Conservation (phyloP, 305 asterid species). For the Solanum hybrid region DNA sequence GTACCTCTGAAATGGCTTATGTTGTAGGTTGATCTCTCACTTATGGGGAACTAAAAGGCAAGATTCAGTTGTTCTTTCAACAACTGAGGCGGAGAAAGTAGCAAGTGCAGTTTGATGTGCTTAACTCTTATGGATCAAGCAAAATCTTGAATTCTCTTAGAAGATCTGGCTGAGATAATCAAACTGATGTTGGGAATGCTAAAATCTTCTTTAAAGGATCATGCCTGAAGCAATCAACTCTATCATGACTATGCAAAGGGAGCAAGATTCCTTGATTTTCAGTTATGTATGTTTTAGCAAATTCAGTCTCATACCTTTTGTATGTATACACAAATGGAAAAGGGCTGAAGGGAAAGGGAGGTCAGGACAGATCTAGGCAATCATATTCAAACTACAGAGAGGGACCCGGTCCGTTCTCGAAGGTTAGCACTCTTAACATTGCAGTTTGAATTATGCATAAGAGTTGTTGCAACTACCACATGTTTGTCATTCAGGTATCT, state of each 20-base stretch:
- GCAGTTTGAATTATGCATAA: background rate
- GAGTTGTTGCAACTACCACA: background rate
- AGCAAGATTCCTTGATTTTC: background rate
- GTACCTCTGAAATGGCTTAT: background rate
- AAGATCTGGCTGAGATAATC: background rate
- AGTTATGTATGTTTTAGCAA: background rate
- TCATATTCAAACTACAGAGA: background rate
- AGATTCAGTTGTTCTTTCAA: no score
- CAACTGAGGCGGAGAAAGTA: background rate
- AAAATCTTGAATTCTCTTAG: background rate
- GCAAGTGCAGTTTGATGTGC: background rate
- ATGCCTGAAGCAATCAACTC: background rate
- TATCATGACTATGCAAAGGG: background rate
- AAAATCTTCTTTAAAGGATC: background rate
- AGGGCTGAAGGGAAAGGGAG: background rate
- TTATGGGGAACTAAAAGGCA: background rate
- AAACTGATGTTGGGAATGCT: background rate
- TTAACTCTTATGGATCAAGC: background rate
- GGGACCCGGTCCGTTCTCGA: background rate
- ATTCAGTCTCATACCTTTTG: background rate
- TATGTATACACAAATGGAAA: background rate
- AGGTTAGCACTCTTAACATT: background rate
- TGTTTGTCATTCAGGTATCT: background rate
- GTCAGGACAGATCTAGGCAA: background rate
- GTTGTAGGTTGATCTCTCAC: background rate